These are phyloP conservation scores for Halenospora varia DNA, from an alignment of 495 filamentous ascomycete genomes.

Conservation along the genomic window DNA sequence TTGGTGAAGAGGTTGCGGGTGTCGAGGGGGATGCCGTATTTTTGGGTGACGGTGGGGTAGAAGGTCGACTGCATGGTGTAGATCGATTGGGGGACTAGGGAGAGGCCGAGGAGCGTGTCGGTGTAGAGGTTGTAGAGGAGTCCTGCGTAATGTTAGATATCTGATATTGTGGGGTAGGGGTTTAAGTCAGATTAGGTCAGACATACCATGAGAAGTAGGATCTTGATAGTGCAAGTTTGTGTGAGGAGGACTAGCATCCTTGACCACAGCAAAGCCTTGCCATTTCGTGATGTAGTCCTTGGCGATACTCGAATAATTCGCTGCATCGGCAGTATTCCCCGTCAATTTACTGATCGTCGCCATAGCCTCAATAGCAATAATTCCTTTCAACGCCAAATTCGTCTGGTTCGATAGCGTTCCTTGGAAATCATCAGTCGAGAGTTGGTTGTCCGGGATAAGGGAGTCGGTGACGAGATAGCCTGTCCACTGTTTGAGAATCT, in stretches of 20 bases:
- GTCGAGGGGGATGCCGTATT: conserved; percentile 81
- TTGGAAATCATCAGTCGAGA: conserved; percentile 92
- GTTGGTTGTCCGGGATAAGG: conserved; percentile 76
- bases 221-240: conserved; percentile 63
- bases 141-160: conserved; percentile 66
- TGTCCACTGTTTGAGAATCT: conserved; percentile 81
- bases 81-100: conserved; percentile 62
- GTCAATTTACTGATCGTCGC: conserved; percentile 65
- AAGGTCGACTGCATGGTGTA: conserved; percentile 77
- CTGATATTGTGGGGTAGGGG: too few relatives aligned
- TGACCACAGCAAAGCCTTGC: conserved; percentile 69
- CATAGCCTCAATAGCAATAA: conserved; percentile 94
- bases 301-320: conserved; percentile 63
- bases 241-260: conserved; percentile 58
- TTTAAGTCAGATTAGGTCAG: too few relatives aligned
- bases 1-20: conserved; percentile 82
- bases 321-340: conserved; percentile 54
- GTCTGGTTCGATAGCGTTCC: conserved; percentile 88
- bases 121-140: conserved; percentile 88
- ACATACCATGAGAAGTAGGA: conserved; percentile 40
- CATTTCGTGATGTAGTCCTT: conserved; percentile 71
- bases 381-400: conserved; percentile 90
- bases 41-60: conserved; percentile 69
- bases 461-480: conserved; percentile 78
- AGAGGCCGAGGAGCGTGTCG: conserved; percentile 70